These are phyloP conservation scores for Collybiopsis confluens DNA, from an alignment of 768 basidiomycete species.

Conservation along the genomic window DNA sequence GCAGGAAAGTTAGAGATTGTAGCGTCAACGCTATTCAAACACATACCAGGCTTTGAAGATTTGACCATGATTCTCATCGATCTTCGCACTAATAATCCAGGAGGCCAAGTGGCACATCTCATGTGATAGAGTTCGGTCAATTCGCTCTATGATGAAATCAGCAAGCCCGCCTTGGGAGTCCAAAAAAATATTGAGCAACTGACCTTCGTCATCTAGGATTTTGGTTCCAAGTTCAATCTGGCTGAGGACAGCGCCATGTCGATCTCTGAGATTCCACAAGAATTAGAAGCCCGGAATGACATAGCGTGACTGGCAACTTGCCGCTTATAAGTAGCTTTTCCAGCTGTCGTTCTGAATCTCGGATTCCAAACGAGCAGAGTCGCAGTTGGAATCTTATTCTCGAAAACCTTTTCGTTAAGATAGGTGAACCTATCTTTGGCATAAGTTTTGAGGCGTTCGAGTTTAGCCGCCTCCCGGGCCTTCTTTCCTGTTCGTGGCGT, in stretches of 20 bases:
- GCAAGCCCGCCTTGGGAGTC: neutral
- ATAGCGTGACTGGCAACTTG: constrained; percentile 15
- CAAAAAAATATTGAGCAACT: constrained; percentile 9
- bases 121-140: constrained; percentile 79
- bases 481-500: constrained; percentile 34
- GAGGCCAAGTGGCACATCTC: constrained; percentile 92
- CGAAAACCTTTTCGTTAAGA: constrained; percentile 57
- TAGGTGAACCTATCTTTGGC: constrained; percentile 57
- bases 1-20: neutral
- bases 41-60: constrained; percentile 70
- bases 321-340: constrained; percentile 64
- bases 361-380: constrained; percentile 67
- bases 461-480: constrained; percentile 36
- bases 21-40: neutral
- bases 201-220: constrained; percentile 74
- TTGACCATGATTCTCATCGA: constrained; percentile 70
- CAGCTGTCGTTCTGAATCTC: constrained; percentile 62
- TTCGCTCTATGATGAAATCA: constrained; percentile 49
- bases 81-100: constrained; percentile 73
- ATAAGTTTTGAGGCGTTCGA: constrained; percentile 42
- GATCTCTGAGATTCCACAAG: constrained; percentile 31
- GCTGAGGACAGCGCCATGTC: constrained; percentile 52
- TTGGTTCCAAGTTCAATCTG: constrained; percentile 81
- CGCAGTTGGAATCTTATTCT: constrained; percentile 43
- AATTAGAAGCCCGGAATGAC: neutral